Percentiles rank a stretch among this genome's conserved stretches.
These are phyloP conservation scores for Trichoderma atroviride DNA, from an alignment of 2,329 filamentous ascomycete species.

Conservation along the genomic window DNA sequence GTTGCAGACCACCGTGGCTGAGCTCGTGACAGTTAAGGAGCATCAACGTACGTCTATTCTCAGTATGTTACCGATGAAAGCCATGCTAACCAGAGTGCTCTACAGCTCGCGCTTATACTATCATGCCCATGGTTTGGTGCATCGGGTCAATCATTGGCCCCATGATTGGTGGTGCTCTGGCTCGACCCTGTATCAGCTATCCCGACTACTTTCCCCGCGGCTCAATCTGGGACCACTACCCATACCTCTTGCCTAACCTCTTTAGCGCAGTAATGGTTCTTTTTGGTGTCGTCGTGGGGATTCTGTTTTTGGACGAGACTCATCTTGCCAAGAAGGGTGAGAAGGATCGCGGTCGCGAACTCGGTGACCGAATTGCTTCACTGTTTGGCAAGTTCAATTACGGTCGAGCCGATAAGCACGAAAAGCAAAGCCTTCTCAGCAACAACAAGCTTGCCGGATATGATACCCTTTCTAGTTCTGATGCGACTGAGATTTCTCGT, in stretches of 20 bases:
- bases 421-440: conserved; percentile 66
- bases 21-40: conserved; percentile 89
- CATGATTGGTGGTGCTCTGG: conserved; percentile 85
- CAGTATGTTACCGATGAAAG: not conserved
- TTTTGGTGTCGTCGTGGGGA: conserved; percentile 73
- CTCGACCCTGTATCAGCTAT: conserved; percentile 82
- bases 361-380: conserved; percentile 70
- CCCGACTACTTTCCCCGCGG: conserved; percentile 71
- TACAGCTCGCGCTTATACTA: conserved; percentile 84
- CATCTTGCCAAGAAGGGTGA: conserved; percentile 79
- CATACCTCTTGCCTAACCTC: conserved; percentile 90
- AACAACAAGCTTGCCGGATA: conserved; percentile 68
- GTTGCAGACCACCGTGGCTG: conserved; percentile 90
- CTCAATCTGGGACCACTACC: conserved; percentile 81
- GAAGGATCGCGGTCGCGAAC: conserved; percentile 73
- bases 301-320: conserved; percentile 92
- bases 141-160: conserved; percentile 93
- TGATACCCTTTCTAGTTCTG: conserved; percentile 41
- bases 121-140: conserved; percentile 99
- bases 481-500: not conserved
- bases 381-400: conserved; percentile 43
- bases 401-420: conserved; percentile 46
- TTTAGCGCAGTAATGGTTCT: conserved; percentile 80
- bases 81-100: conserved; percentile 33
- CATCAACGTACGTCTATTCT: conserved; percentile 72